phyloP scores from a whole-genome alignment of 352 stramenopile species.

The Phytophthora sp. region DNA sequence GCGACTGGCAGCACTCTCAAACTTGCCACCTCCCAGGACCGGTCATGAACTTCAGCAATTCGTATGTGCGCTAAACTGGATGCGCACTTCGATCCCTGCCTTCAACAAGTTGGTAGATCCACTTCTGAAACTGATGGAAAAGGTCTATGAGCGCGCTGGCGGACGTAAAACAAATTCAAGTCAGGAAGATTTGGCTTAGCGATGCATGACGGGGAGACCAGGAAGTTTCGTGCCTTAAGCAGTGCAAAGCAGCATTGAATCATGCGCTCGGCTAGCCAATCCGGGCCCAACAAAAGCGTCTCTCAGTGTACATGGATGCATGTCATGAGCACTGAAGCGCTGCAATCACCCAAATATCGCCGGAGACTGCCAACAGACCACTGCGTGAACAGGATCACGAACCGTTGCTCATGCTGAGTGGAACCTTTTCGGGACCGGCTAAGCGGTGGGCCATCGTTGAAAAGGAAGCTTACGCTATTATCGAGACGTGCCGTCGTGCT shows the following conservation, averaged over 20 bases:
- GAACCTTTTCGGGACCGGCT: neutral
- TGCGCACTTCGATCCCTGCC: slow-evolving; percentile 22
- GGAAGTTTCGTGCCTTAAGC: neutral
- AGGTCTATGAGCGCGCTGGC: neutral
- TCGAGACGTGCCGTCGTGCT: slow-evolving; percentile 6
- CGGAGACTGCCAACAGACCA: neutral
- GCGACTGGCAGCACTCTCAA: neutral
- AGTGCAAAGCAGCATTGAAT: neutral
- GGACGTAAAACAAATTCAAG: slow-evolving; percentile 7
- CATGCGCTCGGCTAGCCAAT: slow-evolving; percentile 5
- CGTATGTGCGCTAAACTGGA: too few species aligned
- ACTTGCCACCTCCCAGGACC: slow-evolving; percentile 4
- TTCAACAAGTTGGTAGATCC: slow-evolving; percentile 20
- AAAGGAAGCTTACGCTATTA: slow-evolving; percentile 7
- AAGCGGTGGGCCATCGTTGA: neutral
- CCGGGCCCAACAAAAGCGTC: neutral
- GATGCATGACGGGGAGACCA: too few species aligned
- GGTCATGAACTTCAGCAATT: slow-evolving; percentile 22
- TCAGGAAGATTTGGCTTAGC: too few species aligned
- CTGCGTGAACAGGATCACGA: neutral
- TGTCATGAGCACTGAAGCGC: too few species aligned
- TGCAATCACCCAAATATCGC: slow-evolving; percentile 1
- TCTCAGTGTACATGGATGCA: slow-evolving; percentile 4
- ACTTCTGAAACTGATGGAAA: slow-evolving; percentile 8
- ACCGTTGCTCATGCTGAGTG: neutral